phyloP scores from a whole-genome alignment of 2,329 filamentous ascomycete genomes.

The Amauroascus verrucosus region DNA sequence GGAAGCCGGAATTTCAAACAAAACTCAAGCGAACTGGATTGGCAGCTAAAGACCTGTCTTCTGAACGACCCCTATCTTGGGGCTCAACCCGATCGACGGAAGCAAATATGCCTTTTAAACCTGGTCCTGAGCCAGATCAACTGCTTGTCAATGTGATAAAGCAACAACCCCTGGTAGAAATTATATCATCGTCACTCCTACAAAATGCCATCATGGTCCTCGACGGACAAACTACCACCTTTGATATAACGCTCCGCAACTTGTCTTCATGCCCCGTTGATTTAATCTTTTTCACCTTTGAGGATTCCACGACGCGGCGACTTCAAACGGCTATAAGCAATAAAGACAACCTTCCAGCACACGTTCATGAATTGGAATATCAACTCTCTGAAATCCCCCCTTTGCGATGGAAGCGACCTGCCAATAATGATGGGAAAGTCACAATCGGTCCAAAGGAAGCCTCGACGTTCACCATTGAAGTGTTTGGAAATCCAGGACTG shows the following conservation, averaged over 20 bases:
- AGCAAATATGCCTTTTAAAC: conserved; percentile 26
- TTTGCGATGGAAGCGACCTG: conserved; percentile 45
- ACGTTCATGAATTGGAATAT: conserved; percentile 77
- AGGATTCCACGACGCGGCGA: conserved; percentile 72
- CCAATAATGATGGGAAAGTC: conserved; percentile 37
- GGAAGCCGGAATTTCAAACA: conserved; percentile 56
- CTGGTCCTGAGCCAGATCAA: conserved; percentile 29
- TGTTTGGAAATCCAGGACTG: conserved; percentile 75
- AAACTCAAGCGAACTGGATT: conserved; percentile 72
- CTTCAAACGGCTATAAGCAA: conserved; percentile 64
- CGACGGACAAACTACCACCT: conserved; percentile 71
- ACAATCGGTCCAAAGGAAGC: conserved; percentile 58
- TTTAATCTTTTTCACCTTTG: conserved; percentile 77
- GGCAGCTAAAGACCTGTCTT: conserved; percentile 43
- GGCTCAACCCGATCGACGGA: conserved; percentile 33
- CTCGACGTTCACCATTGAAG: conserved; percentile 68
- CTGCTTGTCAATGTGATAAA: conserved; percentile 62
- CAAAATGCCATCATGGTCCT: conserved; percentile 86
- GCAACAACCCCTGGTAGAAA: conserved; percentile 63
- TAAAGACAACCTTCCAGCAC: conserved; percentile 65
- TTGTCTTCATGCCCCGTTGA: conserved; percentile 65
- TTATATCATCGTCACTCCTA: conserved; percentile 66
- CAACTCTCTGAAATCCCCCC: conserved; percentile 67
- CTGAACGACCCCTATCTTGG: conserved; percentile 40
- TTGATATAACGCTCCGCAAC: conserved; percentile 73